Base-by-base conservation (phyloP, 805 yeast species). In the Metschnikowia baotianmanensis region DNA sequence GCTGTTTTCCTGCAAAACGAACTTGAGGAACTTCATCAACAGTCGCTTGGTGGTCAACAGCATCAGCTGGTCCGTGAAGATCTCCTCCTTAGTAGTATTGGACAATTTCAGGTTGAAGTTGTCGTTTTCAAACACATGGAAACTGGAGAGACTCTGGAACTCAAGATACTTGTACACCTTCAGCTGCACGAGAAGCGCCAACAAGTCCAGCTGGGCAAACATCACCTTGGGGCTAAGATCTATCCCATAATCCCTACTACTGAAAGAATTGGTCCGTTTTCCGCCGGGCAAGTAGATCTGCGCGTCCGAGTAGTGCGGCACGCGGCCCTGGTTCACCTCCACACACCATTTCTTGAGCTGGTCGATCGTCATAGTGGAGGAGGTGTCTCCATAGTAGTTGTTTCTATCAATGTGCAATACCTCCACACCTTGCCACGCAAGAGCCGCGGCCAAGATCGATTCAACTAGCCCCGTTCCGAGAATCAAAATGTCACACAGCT, bases 401-500 rank as follows among this genome's bases (percentile, higher is more conserved):
- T 89, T 84, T 31, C 80, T 71, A 61, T 93, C 99, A 22, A 93
- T 79, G 58, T 93, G 99, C 31, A 93, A 68, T 7, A 93, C 97
- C 49, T 76, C 80, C n/a, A 93, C 80, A n/a, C 99, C 99, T 54
- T 88, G 96, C 98, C 99, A 93, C 10, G 97, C 84, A 34, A 93
- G 71, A 0, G 97, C 91, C 10, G 97, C 96, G 0, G 98, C 96
- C 35, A 89, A 64, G 10, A 93, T 81, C 51, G 88, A 79, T 61
- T 93, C 96, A 2, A 82, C 83, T 30, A 93, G 71, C 3, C 98
- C 98, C 0, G 99, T 91, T 26, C 99, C 99, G 48, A 85, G 79
- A 41, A 93, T 85, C 22, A 93, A 72, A 11, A 93, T 96, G 58
- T 93, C 99, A 52, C 88, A 86, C 26, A 61, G 62, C 47, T 67